Base-by-base conservation (phyloP, 2,329 filamentous ascomycete species). In the Herpotrichia juniperi region DNA sequence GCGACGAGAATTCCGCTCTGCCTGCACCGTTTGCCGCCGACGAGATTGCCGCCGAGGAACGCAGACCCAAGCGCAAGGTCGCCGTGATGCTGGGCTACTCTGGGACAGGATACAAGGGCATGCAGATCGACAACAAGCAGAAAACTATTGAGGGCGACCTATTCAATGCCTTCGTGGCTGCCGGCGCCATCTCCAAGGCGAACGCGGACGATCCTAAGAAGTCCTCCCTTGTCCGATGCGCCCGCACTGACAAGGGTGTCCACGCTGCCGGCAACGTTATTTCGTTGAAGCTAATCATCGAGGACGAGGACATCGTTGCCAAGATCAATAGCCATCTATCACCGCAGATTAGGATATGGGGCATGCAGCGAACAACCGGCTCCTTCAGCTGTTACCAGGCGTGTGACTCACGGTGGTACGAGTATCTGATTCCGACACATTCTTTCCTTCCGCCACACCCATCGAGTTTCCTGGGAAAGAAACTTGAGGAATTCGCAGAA, bases 161-260 rank as follows among this genome's bases (percentile, higher is more conserved):
- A 2, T 99, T 99, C 77, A 85, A 86, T 26, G 94, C 94, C 2
- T 93, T 99, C 63, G 89, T 99, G 56, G 86, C 87, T 2, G 93
- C 94, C 2, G 90, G 93, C 16, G 93, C 94, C 32, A 96, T 99
- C 56, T 96, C 93, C 43, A 97, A 97, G 75, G 91, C 91, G 56
- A 99, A 99, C 70, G 94, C 94, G 19, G 87, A 96, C 64, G 94
- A 99, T 70, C 94, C 93, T 3, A 96, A 96, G 75, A 99, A 99
- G 76, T 96, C 92, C 1, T 93, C 91, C 46, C 84, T 99, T 42
- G 90, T 96, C 48, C 88, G 94, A 59, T 99, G 94, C 74, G 94
- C 94, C 3, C 84, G 94, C 58, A 99, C 94, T 0, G 94, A 99
- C 78, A 99, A 97, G 79, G 94, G 94, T 48, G 93, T 97, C 1